Base-by-base conservation (phyloP, 2,329 filamentous ascomycete species). In the Nothopassalora personata region DNA sequence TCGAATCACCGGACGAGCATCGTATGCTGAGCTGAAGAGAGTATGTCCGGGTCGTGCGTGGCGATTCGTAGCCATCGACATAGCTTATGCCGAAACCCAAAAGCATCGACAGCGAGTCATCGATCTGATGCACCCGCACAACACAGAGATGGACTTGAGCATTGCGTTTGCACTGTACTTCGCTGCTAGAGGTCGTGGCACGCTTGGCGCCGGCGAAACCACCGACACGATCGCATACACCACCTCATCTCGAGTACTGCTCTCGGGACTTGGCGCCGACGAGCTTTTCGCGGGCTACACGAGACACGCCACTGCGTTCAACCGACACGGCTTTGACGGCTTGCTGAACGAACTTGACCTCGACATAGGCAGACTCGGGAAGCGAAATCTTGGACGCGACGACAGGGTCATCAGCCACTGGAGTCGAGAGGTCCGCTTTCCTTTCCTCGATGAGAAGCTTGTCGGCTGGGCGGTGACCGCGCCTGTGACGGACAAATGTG, bases 81-180 rank as follows among this genome's bases (percentile, higher is more conserved):
- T 99, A 30, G 89, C 93, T 0, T 97, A 93, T 71, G 71, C 79
- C 5, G 89, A 95, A 67, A 89, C 87, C 0, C 71, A 86, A 47
- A 79, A 81, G 1, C 89, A 96, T 67, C 85, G 90, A 61, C 69
- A 81, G 3, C 81, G 81, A 28, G 83, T 99, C 19, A 82, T 92
- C 39, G 81, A 84, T 1, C 79, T 99, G 18, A 97, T 99, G 72
- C 81, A 88, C 66, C 94, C 94, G 0, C 94, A 99, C 74, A 93
- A 96, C 66, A 99, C 94, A 0, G 94, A 99, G 74, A 99, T 99
- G 94, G 94, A 99, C 69, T 80, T 99, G 0, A 99, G 94, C 3
- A 99, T 99, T 67, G 89, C 90, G 0, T 88, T 84, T 67, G 94
- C 94, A 0, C 80, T 99, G n/a, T 97, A 97, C 73, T 99, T 99